phyloP scores from a whole-genome alignment of 2,329 filamentous ascomycete genomes.

The Lizonia empirigonia region DNA sequence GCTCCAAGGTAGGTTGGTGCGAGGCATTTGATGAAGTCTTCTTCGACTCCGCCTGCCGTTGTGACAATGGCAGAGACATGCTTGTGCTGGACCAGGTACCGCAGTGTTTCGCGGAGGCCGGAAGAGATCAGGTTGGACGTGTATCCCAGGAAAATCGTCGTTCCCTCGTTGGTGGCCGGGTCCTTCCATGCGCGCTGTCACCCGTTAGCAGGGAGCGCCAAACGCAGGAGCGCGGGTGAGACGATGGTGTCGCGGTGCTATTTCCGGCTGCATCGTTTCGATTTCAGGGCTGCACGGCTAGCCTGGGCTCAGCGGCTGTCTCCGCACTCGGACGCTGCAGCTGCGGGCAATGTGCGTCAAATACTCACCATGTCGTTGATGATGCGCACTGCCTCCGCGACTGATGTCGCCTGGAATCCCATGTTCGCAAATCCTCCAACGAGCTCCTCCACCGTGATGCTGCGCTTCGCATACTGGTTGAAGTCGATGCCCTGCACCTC shows the following conservation, averaged over 20 bases:
- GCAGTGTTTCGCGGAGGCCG: constrained; percentile 85
- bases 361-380: constrained; percentile 87
- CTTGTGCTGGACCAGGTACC: constrained; percentile 89
- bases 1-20: constrained; percentile 91
- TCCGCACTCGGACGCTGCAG: constrained; percentile 23
- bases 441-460: constrained; percentile 85
- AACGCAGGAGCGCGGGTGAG: constrained; percentile 23
- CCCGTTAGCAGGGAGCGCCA: constrained; percentile 35
- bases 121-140: constrained; percentile 98
- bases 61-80: constrained; percentile 94
- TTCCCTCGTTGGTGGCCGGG: constrained; percentile 75
- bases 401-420: constrained; percentile 81
- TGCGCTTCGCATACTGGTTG: constrained; percentile 73
- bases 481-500: constrained; percentile 93
- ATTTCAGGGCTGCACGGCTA: constrained; percentile 32
- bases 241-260: constrained; percentile 30
- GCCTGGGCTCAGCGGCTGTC: constrained; percentile 27
- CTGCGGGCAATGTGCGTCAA: constrained; percentile 19
- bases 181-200: constrained; percentile 77
- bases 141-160: constrained; percentile 96
- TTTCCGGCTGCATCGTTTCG: constrained; percentile 43
- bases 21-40: constrained; percentile 98
- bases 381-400: constrained; percentile 86
- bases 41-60: constrained; percentile 92
- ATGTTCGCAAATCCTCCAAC: constrained; percentile 81